phyloP scores from a whole-genome alignment of 768 basidiomycete species.

The Pulveroboletus sp. region DNA sequence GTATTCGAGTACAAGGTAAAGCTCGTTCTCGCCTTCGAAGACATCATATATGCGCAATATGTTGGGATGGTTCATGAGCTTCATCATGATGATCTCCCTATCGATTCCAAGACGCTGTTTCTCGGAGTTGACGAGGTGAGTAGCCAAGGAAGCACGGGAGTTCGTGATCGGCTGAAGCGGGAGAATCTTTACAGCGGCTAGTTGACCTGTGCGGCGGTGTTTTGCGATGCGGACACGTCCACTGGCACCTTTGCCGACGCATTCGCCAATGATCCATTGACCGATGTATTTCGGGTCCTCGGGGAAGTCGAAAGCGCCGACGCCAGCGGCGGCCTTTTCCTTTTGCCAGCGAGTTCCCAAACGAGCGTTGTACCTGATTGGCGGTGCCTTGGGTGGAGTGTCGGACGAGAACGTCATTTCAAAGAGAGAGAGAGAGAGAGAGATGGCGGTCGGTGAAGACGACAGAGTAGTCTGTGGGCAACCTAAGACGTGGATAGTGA shows the following conservation, averaged over 20 bases:
- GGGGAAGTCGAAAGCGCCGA: constrained; percentile 71
- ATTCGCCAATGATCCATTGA: constrained; percentile 91
- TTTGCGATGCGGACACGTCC: constrained; percentile 93
- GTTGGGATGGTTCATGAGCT: constrained; percentile 97
- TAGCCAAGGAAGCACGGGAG: constrained; percentile 63
- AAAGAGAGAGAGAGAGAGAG: too few relatives aligned
- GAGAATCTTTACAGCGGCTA: constrained; percentile 95
- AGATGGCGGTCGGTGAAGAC: too few relatives aligned
- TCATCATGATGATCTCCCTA: constrained; percentile 98
- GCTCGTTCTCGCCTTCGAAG: constrained; percentile 85
- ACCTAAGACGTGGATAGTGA: constrained; percentile 8
- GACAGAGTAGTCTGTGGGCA: constrained; percentile 12
- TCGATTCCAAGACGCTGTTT: constrained; percentile 85
- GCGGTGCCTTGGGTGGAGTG: constrained; percentile 65
- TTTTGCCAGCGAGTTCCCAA: constrained; percentile 83
- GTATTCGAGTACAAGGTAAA: constrained; percentile 92
- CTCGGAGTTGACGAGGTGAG: constrained; percentile 66
- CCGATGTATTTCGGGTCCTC: constrained; percentile 85
- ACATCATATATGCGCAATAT: constrained; percentile 95
- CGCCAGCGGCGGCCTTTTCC: constrained; percentile 78
- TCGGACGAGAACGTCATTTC: constrained; percentile 33
- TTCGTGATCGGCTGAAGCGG: constrained; percentile 74
- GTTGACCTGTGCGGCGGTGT: constrained; percentile 79
- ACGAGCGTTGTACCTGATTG: constrained; percentile 65
- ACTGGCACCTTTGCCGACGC: constrained; percentile 89